Base-by-base conservation (phyloP, 2,329 filamentous ascomycete species). In the Alternaria hordeiaustralica region DNA sequence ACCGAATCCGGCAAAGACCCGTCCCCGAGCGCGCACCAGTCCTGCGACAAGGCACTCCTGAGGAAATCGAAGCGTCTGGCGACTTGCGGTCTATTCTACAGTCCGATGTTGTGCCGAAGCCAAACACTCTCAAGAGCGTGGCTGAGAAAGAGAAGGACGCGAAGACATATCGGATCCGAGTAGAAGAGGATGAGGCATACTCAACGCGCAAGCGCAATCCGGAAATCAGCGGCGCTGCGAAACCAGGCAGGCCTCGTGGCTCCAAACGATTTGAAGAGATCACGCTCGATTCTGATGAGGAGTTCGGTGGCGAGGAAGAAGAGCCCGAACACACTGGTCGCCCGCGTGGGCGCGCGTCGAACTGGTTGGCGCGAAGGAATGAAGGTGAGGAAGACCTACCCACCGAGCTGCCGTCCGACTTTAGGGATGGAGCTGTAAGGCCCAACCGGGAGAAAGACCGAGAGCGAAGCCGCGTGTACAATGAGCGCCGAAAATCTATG, bases 261-360 rank as follows among this genome's bases (percentile, higher is more conserved):
- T 65, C 69, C 7, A 62, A 49, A 18, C 66, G 80, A 20, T 84
- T 81, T 56, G 83, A 85, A 69, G 83, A 85, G 57, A 78, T 84
- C 20, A 80, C 80, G 12, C 75, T 85, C 33, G 83, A 81, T 26
- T 82, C 81, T 2, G 82, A 84, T 23, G 79, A 82, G 4, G 83
- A 84, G 15, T 68, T 74, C 10, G 73, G 68, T 3, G 71, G 73
- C n/a, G 70, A 72, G 9, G 59, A 67, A 13, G 69, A 71, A 10
- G 65, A 65, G 11, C 54, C 49, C 5, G 66, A 63, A 26, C 61
- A 64, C 4, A 62, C 65, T 23, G 67, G 68, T 26, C 72, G 68
- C 6, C 46, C 66, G 15, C 70, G 70, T 23, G 68, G 69, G 26
- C 71, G 79, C 33, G 64, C 72, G 15, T 82, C 80, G 2, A 77